A percentile compares a stretch with the other conserved stretches of the same genome.
These are phyloP conservation scores for Aspergillus luchuensis DNA, from an alignment of 2,329 filamentous ascomycete species.

Conservation along the genomic window DNA sequence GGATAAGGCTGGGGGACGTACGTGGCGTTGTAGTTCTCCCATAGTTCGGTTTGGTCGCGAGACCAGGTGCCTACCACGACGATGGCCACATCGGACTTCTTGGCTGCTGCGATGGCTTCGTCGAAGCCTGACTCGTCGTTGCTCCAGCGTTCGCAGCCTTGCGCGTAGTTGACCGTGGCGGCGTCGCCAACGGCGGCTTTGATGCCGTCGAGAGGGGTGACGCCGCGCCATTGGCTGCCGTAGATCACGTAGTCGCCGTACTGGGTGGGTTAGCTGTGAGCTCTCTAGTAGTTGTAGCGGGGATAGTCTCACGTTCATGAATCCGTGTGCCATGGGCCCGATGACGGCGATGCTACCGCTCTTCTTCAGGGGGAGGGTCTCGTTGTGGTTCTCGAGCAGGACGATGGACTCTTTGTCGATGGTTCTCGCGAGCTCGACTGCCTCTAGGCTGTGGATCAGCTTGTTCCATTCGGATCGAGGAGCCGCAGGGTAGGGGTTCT, in stretches of 20 bases:
- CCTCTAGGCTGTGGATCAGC: slow-evolving; percentile 64
- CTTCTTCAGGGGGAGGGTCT: slow-evolving; percentile 59
- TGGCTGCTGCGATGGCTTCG: slow-evolving; percentile 66
- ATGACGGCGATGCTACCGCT: slow-evolving; percentile 71
- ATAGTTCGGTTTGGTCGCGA: slow-evolving; percentile 71
- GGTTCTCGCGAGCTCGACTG: slow-evolving; percentile 61
- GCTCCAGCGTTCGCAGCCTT: slow-evolving; percentile 74
- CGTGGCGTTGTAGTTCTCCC: slow-evolving; percentile 70
- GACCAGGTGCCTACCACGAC: slow-evolving; percentile 77
- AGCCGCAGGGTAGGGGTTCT: slow-evolving; percentile 66
- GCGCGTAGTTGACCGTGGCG: slow-evolving; percentile 64
- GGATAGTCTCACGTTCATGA: slow-evolving; percentile 61
- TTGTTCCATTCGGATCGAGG: slow-evolving; percentile 57
- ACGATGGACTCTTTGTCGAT: slow-evolving; percentile 67
- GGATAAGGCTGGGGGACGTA: slow-evolving; percentile 26
- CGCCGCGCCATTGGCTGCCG: slow-evolving; percentile 63
- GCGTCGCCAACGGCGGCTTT: slow-evolving; percentile 57
- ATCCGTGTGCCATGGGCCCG: slow-evolving; percentile 72
- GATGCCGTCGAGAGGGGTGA: slow-evolving; percentile 71
- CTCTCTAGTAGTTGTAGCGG: too few species aligned
- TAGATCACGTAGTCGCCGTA: slow-evolving; percentile 76
- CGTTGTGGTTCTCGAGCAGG: slow-evolving; percentile 61
- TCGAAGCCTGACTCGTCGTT: slow-evolving; percentile 67
- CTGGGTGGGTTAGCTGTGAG: slow-evolving; percentile 32
- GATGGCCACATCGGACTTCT: slow-evolving; percentile 69